Base-by-base conservation (phyloP, 2,329 filamentous ascomycete species). In the Aspergillus japonicus region DNA sequence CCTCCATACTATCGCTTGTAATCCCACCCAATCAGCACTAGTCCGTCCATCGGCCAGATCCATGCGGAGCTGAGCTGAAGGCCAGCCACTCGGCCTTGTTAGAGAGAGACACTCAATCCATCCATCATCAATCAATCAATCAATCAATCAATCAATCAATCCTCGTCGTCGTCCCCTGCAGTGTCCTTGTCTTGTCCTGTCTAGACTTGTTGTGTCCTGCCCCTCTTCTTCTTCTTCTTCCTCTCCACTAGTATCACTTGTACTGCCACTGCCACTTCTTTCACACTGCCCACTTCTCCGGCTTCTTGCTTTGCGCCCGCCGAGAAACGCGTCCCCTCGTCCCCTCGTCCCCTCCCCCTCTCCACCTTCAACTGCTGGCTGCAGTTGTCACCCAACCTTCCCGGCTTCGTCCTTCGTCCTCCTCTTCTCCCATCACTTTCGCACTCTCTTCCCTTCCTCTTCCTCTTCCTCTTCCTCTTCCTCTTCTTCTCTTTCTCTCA, bases 391-490 rank as follows among this genome's bases (percentile, higher is more conserved):
- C 35, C 49, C 51, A 50, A 54, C 53, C 55, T 24, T 50, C 49
- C 48, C 35, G 50, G 33, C 50, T 47, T 42, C 26, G 26, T 54
- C 35, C 21, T 26, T 7, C 26, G 7, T 33, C 35, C 42, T 54
- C 49, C 35, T 53, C 47, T 42, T 50, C 47, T 33, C 31, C 14
- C 3, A 4, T 35, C 31, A 12, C 14, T 35, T 16, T 35, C 33
- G 11, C 33, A 5, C 33, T 35, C 33, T 35, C 33, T 35, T 35
- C 14, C 33, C 21, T 29, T 23, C 48, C 52, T n/a, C n/a, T n/a
- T n/a, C n/a, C n/a, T 57, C 52, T 52, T 61, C 50, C 48, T 44
- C 54, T 23, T 54, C 50, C 55, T 24, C 50, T 35, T 31, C 50
- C 16, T 56, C 59, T 42, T 54, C 33, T 52, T 54, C 54, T 21